Percentiles rank a stretch among this genome's conserved stretches.
Conservation (phyloP, 345 rosid genomes). For the Chamaenerion angustifolium region DNA sequence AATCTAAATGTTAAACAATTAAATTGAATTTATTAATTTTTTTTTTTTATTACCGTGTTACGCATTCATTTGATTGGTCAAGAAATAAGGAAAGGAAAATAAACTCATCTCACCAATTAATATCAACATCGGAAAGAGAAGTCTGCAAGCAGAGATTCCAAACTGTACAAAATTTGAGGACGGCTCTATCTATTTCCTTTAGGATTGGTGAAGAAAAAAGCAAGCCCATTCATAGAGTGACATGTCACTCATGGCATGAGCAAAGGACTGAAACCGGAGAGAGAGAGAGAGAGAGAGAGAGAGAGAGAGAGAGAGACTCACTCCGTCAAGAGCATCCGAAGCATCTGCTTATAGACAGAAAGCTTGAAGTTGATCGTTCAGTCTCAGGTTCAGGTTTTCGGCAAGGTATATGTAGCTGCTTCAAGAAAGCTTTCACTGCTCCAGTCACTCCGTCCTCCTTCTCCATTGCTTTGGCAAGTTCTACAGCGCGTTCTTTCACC, state of each 20-base stretch:
- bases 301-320: background rate
- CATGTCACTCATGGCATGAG: no score
- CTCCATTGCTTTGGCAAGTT: constrained; percentile 85
- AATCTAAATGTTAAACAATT: no score
- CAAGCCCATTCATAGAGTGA: no score
- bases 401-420: constrained; percentile 62
- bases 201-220: background rate
- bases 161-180: no score
- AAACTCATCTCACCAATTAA: no score
- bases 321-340: constrained; percentile 57
- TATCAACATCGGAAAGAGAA: no score
- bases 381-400: constrained; percentile 20
- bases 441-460: constrained; percentile 93
- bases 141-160: no score
- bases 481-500: constrained; percentile 76
- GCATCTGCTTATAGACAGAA: constrained; percentile 45
- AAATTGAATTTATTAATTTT: no score
- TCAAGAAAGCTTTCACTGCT: constrained; percentile 87
- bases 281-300: background rate
- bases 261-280: no score
- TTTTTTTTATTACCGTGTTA: no score
- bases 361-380: constrained; percentile 22
- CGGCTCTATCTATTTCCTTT: background rate
- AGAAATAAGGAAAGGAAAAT: no score
- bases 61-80: no score